Evolutionary conservation across 345 rosid genomes (phyloP).

Genomic region (Laguncularia racemosa): DNA sequence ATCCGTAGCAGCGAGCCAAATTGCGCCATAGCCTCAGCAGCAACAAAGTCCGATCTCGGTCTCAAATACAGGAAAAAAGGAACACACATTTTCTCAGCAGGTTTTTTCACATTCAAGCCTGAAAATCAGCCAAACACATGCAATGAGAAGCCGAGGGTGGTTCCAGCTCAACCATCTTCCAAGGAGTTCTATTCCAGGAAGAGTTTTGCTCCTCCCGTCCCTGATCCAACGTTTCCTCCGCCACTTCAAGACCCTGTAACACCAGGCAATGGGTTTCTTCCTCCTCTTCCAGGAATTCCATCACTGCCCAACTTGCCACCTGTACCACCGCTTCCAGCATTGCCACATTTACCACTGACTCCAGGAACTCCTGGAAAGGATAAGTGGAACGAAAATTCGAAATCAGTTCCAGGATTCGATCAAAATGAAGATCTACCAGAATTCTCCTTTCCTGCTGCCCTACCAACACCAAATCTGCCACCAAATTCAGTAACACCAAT

Average conservation of each 20-base stretch:
- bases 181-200: conserved; percentile 11
- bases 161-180: too few relatives aligned
- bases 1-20: conserved; percentile 64
- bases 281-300: conserved; percentile 24
- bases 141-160: conserved; percentile 39
- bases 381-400: conserved; percentile 6
- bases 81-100: conserved; percentile 73
- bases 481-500: conserved; percentile 10
- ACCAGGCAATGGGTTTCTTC: conserved; percentile 9
- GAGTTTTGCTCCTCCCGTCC: conserved; percentile 29
- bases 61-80: conserved; percentile 46
- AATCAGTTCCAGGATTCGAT: conserved; percentile 22
- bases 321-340: conserved; percentile 24
- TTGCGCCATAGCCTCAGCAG: conserved; percentile 67
- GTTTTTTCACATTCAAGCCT: conserved; percentile 82
- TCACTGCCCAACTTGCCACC: neutral
- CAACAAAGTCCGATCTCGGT: conserved; percentile 51
- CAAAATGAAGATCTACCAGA: conserved; percentile 11
- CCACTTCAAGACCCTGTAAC: conserved; percentile 4
- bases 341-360: conserved; percentile 44
- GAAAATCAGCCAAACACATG: conserved; percentile 50
- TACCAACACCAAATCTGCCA: conserved; percentile 6
- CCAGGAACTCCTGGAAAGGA: conserved; percentile 40
- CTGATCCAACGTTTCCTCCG: conserved; percentile 23
- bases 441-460: conserved; percentile 15